Percentiles rank a stretch among this genome's conserved stretches.
These are phyloP conservation scores for Ceratocystis ficicola DNA, from an alignment of 2,329 filamentous ascomycete species.

Conservation along the genomic window DNA sequence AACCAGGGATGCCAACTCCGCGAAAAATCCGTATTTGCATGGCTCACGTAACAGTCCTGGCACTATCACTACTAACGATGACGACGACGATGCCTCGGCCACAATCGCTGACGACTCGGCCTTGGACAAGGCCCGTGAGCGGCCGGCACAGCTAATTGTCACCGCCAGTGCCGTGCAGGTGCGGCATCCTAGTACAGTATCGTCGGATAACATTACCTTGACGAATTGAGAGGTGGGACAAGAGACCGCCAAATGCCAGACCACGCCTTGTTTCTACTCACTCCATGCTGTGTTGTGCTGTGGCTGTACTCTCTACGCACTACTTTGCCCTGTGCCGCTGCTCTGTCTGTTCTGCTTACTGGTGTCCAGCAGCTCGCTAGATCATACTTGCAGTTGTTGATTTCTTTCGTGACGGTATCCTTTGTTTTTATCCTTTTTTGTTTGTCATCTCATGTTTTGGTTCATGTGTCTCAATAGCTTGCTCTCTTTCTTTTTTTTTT, in stretches of 20 bases:
- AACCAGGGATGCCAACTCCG: neutral
- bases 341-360: too few species aligned
- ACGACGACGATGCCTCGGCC: neutral
- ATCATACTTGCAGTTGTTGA: neutral
- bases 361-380: neutral
- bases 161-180: neutral
- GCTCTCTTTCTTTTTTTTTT: neutral
- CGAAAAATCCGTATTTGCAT: neutral
- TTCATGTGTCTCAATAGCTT: neutral
- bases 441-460: constrained; percentile 15
- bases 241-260: neutral
- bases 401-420: constrained; percentile 19
- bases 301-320: too few species aligned
- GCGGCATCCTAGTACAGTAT: constrained; percentile 10
- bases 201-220: constrained; percentile 12
- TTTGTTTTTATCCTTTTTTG: constrained; percentile 10
- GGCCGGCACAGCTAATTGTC: neutral
- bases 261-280: neutral
- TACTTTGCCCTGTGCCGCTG: too few species aligned
- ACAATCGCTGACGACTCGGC: neutral
- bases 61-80: neutral
- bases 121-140: neutral
- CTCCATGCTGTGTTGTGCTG: neutral
- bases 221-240: constrained; percentile 6
- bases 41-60: neutral